Conservation (phyloP, 2,329 filamentous ascomycete genomes). For the Endoconidiophora polonica region DNA sequence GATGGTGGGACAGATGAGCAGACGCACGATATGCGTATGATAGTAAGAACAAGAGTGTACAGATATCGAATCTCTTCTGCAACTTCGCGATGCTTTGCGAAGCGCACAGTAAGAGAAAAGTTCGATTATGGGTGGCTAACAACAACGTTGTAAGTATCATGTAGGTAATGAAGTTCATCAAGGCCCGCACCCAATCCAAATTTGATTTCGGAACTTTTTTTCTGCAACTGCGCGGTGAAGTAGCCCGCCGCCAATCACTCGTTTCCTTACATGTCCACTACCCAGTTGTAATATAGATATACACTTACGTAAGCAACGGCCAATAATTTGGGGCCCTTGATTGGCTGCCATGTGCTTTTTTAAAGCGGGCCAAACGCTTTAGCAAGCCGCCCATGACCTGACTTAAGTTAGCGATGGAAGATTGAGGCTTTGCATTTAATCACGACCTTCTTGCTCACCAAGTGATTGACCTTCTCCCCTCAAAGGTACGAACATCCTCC, state of each 20-base stretch:
- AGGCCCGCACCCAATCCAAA: too few species aligned
- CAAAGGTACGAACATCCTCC: background rate
- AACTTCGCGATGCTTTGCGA: background rate
- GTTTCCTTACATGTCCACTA: background rate
- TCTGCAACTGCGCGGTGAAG: slow-evolving; percentile 3
- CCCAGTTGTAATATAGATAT: background rate
- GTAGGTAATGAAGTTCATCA: too few species aligned
- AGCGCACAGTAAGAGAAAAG: background rate
- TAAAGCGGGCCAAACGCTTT: background rate
- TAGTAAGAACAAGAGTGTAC: background rate
- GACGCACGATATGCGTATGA: background rate
- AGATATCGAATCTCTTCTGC: too few species aligned
- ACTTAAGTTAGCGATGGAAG: background rate
- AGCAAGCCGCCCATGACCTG: too few species aligned
- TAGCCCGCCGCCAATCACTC: background rate
- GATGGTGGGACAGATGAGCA: background rate
- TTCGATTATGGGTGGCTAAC: too few species aligned
- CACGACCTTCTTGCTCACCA: background rate
- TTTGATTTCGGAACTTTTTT: slow-evolving; percentile 9
- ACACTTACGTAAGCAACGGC: background rate
- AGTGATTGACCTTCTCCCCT: slow-evolving; percentile 1
- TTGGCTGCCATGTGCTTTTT: slow-evolving; percentile 2
- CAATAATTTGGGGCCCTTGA: background rate
- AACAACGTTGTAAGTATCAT: too few species aligned
- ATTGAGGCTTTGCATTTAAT: slow-evolving; percentile 3